A percentile compares a stretch with the other conserved stretches of the same genome.
These are phyloP conservation scores for Prunus kanzakura DNA, from an alignment of 306 rosid genomes.

Conservation along the genomic window DNA sequence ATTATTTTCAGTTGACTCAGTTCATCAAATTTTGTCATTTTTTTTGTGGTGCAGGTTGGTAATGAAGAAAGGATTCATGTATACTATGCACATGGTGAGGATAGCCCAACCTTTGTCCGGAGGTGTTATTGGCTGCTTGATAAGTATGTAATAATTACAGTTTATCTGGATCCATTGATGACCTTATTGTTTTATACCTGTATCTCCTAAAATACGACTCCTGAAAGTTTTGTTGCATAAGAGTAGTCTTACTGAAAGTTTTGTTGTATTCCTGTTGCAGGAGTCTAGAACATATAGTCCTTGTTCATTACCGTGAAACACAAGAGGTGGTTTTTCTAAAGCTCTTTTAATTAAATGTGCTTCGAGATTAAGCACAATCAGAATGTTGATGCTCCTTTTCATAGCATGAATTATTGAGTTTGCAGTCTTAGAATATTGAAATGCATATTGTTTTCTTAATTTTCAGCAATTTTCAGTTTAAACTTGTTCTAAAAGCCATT, in stretches of 20 bases:
- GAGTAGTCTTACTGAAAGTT: constrained; percentile 10
- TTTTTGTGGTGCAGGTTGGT: constrained; percentile 61
- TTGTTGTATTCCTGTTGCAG: constrained; percentile 53
- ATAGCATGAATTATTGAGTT: not conserved
- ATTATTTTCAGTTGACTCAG: not conserved
- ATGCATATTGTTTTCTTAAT: not conserved
- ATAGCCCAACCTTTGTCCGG: constrained; percentile 73
- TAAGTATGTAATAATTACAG: constrained; percentile 58
- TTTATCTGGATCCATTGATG: constrained; percentile 20
- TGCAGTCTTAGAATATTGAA: not conserved
- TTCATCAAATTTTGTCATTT: constrained; percentile 14
- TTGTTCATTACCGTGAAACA: constrained; percentile 96
- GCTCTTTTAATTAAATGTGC: not conserved
- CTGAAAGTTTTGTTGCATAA: constrained; percentile 4
- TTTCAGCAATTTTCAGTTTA: not conserved
- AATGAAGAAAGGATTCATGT: constrained; percentile 97
- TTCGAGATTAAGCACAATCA: not conserved
- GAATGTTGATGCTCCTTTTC: not conserved
- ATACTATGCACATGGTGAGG: constrained; percentile 93
- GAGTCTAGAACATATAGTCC: constrained; percentile 91
- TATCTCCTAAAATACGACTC: not conserved
- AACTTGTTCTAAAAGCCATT: not conserved
- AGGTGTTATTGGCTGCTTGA: constrained; percentile 98
- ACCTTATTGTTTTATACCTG: not conserved
- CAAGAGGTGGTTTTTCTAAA: constrained; percentile 60